phyloP scores from a whole-genome alignment of 768 basidiomycete species.

The Suillus discolor region DNA sequence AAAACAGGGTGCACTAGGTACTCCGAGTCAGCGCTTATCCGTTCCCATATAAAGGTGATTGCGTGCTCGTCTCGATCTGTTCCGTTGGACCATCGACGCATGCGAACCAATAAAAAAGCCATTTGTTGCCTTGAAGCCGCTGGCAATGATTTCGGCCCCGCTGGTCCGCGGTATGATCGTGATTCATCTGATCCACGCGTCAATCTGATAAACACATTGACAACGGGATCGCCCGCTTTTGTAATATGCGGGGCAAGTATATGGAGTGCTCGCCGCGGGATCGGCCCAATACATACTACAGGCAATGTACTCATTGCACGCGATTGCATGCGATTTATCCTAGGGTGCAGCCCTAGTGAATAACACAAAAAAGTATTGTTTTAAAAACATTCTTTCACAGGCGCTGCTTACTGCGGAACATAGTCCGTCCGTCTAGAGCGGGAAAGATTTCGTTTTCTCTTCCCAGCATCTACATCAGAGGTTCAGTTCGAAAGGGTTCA shows the following conservation, averaged over 20 bases:
- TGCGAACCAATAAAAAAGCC: not conserved
- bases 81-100: not conserved
- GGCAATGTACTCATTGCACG: not conserved
- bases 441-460: not conserved
- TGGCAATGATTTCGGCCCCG: conserved; percentile 52
- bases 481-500: not conserved
- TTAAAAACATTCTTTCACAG: not conserved
- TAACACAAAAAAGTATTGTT: not conserved
- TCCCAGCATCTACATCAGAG: not conserved
- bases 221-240: not conserved
- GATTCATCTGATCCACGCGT: conserved; percentile 51
- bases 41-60: not conserved
- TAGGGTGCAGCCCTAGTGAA: not conserved
- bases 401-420: not conserved
- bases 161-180: conserved; percentile 53
- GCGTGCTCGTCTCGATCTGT: conserved; percentile 2
- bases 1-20: not conserved
- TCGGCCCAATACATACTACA: not conserved
- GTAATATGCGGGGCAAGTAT: not conserved
- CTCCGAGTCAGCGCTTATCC: not conserved
- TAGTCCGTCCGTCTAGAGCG: not conserved
- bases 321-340: not conserved
- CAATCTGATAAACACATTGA: not conserved
- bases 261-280: not conserved
- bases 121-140: conserved; percentile 3